These are phyloP conservation scores for Neurospora tetrasperma DNA, from an alignment of 495 filamentous ascomycete genomes.

Conservation along the genomic window DNA sequence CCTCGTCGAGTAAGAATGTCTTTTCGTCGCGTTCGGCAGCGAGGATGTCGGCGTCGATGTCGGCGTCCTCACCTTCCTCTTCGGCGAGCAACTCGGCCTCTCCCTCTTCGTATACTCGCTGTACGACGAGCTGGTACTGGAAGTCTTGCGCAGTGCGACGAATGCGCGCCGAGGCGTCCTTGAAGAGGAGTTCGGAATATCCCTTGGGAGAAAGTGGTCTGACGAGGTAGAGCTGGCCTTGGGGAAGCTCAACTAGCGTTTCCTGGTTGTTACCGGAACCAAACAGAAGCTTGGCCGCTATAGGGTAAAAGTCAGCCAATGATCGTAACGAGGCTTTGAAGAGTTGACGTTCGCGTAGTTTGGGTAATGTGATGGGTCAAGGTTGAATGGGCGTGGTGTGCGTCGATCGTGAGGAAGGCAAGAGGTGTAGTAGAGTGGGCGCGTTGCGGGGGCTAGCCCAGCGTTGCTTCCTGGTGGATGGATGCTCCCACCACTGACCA, in stretches of 20 bases:
- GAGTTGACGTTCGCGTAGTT: neutral
- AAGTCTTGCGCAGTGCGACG: slow-evolving; percentile 86
- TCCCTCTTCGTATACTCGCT: slow-evolving; percentile 93
- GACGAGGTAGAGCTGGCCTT: slow-evolving; percentile 95
- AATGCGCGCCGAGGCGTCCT: slow-evolving; percentile 86
- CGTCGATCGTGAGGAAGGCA: neutral
- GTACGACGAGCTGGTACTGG: slow-evolving; percentile 94
- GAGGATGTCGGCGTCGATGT: slow-evolving; percentile 53
- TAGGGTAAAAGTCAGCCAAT: slow-evolving; percentile 8
- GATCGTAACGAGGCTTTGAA: neutral
- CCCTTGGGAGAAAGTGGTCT: slow-evolving; percentile 91
- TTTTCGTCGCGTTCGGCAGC: slow-evolving; percentile 84
- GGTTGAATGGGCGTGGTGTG: neutral
- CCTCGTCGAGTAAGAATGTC: slow-evolving; percentile 86
- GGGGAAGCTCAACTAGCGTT: slow-evolving; percentile 83
- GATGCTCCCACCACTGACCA: neutral
- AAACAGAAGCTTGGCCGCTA: slow-evolving; percentile 88
- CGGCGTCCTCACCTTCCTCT: slow-evolving; percentile 70
- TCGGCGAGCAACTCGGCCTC: slow-evolving; percentile 83
- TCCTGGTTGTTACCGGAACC: slow-evolving; percentile 75
- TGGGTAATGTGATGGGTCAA: neutral
- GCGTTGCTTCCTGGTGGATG: neutral
- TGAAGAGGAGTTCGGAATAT: slow-evolving; percentile 97
- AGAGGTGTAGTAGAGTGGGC: neutral
- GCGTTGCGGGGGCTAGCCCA: neutral